phyloP scores from a whole-genome alignment of 2,329 filamentous ascomycete species.

The Ophiocordyceps camponoti-leonardi region DNA sequence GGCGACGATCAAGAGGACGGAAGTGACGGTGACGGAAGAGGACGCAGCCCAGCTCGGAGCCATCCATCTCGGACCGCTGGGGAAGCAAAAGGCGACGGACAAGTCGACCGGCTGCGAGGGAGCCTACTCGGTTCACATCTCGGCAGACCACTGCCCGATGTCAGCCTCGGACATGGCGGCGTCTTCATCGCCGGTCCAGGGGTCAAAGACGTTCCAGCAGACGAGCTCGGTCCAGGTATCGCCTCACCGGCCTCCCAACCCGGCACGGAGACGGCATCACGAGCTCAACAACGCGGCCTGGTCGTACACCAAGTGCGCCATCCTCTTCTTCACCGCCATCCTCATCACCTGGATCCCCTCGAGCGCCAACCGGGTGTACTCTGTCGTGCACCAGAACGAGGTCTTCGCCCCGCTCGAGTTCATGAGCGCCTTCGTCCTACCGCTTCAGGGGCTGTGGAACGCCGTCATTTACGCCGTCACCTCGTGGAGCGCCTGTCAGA shows the following conservation, averaged over 20 bases:
- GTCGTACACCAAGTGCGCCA: conserved; percentile 52
- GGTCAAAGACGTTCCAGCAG: conserved; percentile 5
- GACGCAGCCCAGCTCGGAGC: conserved; percentile 5
- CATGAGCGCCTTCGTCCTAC: conserved; percentile 56
- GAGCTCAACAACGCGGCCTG: conserved; percentile 47
- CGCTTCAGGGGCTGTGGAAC: conserved; percentile 77
- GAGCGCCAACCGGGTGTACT: conserved; percentile 60
- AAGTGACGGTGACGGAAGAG: conserved; percentile 46
- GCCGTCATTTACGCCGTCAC: conserved; percentile 58
- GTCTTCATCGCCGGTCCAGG: conserved; percentile 12
- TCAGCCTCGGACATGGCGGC: conserved; percentile 1
- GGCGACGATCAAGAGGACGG: conserved; percentile 37
- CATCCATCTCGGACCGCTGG: conserved; percentile 10
- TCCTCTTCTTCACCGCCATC: conserved; percentile 55
- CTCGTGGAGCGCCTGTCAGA: conserved; percentile 45
- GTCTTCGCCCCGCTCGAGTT: conserved; percentile 45
- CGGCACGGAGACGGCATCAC: conserved; percentile 20
- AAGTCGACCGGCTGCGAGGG: conserved; percentile 4
- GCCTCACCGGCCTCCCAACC: conserved; percentile 9
- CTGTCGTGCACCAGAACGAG: conserved; percentile 37
- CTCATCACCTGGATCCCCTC: conserved; percentile 64
- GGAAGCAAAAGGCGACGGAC: conserved; percentile 3
- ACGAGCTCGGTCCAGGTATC: conserved; percentile 4
- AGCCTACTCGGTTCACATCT: conserved; percentile 35
- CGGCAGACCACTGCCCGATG: conserved; percentile 11